These are phyloP conservation scores for Pleurotus giganteus DNA, from an alignment of 768 basidiomycete species.

Conservation along the genomic window DNA sequence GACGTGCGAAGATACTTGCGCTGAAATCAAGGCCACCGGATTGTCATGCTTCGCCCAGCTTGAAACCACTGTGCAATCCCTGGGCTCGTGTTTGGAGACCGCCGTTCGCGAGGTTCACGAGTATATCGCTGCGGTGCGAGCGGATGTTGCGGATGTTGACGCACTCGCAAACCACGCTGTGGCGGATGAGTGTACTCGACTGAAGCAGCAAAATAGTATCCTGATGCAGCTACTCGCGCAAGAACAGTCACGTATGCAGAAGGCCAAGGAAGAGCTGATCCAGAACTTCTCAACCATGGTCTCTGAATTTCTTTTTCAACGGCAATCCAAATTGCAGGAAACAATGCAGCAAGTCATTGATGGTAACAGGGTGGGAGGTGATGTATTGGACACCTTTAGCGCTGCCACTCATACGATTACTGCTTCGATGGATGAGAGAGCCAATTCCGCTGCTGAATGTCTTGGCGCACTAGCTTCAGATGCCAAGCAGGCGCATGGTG, in stretches of 20 bases:
- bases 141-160: conserved; percentile 48
- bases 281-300: conserved; percentile 72
- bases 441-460: conserved; percentile 34
- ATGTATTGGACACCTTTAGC: conserved; percentile 43
- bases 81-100: conserved; percentile 59
- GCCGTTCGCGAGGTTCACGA: conserved; percentile 56
- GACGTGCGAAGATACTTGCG: conserved; percentile 46
- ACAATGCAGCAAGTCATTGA: conserved; percentile 51
- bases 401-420: conserved; percentile 46
- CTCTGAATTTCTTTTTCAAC: conserved; percentile 63
- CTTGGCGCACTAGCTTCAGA: conserved; percentile 49
- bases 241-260: conserved; percentile 66
- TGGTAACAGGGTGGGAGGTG: conserved; percentile 56
- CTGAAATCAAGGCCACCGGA: conserved; percentile 41
- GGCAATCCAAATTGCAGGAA: conserved; percentile 63
- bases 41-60: conserved; percentile 43
- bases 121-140: conserved; percentile 55
- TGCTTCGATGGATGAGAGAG: conserved; percentile 38
- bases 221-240: conserved; percentile 59
- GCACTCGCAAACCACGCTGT: conserved; percentile 43
- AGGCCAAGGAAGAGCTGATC: conserved; percentile 71
- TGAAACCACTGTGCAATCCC: conserved; percentile 56
- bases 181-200: conserved; percentile 52
- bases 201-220: conserved; percentile 69
- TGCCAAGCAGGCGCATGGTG: conserved; percentile 54